Evolutionary conservation across 805 yeast genomes (phyloP), one percentile per base, ranked within the genome.

Genomic region (Candida boleticola): DNA sequence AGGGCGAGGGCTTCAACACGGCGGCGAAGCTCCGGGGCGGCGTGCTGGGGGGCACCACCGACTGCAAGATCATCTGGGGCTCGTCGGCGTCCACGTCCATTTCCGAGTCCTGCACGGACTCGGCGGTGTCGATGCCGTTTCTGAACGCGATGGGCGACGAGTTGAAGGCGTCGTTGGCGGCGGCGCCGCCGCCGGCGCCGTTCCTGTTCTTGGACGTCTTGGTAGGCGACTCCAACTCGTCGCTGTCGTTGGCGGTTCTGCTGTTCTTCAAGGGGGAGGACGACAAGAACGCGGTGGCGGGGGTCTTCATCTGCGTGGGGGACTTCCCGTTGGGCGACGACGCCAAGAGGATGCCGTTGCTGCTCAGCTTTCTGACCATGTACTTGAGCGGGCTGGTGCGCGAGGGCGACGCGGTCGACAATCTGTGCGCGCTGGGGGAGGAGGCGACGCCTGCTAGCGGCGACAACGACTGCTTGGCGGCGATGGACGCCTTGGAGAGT

Each of bases 401-500:
- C 9, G 38, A 26, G 11, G 53, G 58, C 29, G 50, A 55, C 3
- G 21, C 14, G 14, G 29, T 36, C 3, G 33, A 4, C 11, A 10
- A 4, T 9, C 29, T 7, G 18, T 39, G 6, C 25, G n/a, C 43
- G 9, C 17, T 6, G 18, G 16, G 19, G 36, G 18, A 5, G n/a
- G 25, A 20, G 9, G 31, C 7, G 13, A 19, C 19, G 5, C 36
- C n/a, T 42, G 37, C 44, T 1, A 45, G 44, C 1, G 63, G 60
- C 5, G 58, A 52, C 23, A 52, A 38, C 22, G 60, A 51, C 40
- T 55, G 71, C 46, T 67, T 70, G 26, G 76, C 76, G 13, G 76
- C 60, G 27, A 68, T 65, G n/a, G 73, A 64, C 10, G 76, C 76
- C 47, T 60, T 61, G 25, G 71, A 63, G 21, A 70, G 56, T 48